Base-by-base conservation (phyloP, 2,329 filamentous ascomycete species). In the Fusarium verrucosum region DNA sequence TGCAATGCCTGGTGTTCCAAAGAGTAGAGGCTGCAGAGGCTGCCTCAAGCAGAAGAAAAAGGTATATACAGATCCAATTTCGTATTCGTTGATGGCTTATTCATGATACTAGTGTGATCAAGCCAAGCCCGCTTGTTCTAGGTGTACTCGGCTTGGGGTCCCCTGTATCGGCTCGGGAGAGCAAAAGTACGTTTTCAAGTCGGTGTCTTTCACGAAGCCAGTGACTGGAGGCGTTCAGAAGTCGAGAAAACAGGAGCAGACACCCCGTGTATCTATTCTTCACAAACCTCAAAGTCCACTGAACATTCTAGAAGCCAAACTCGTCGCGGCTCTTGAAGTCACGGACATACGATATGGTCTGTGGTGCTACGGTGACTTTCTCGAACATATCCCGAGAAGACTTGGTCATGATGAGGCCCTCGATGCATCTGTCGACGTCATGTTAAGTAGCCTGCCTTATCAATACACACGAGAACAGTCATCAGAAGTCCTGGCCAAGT, bases 31-130 rank as follows among this genome's bases (percentile, higher is more conserved):
- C 22, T 85, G 82, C 57, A 78, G 83, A 35, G 78, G 74, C 14
- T 85, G 82, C 66, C 77, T 81, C 30, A 80, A 76, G 58, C 80
- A 82, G 62, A 84, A 84, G 77, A 84, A 85, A 73, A 84, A 83
- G 78, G 82, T 81, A 70, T 13, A 63, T 37, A 20, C 13, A 16
- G 6, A 14, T 9, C 7, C 7, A 7, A 13, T n/a, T 32, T 17
- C 23, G 9, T 17, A 7, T 14, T 7, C 5, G 20, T 17, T 19
- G n/a, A 4, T 10, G 2, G 25, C 10, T 46, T 3, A 54, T 33
- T 22, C 10, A 23, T n/a, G 3, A 14, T 4, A 0, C 16, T 37
- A 83, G 82, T 84, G 82, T 55, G 81, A 84, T 55, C 76, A 81
- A 62, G 72, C 69, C 30, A 74, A 73, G 46, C 80, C 81, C 1